Conservation (phyloP, 768 basidiomycete species). For the Cyathus striatus region DNA sequence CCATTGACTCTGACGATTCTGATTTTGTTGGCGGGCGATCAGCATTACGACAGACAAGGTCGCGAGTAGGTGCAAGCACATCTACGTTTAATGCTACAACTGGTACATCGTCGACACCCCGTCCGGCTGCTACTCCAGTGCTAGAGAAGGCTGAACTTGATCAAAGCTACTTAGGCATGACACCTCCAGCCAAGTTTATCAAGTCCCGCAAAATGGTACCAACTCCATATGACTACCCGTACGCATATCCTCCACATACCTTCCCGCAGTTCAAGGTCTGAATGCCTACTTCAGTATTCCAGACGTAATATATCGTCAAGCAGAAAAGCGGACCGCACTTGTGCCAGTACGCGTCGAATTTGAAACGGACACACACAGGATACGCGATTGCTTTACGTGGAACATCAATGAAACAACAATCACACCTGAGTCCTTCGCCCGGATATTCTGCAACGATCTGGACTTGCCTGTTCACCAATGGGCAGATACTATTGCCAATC, state of each 20-base stretch:
- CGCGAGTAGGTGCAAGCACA: constrained; percentile 41
- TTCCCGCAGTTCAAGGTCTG: constrained; percentile 3
- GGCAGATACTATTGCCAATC: constrained; percentile 75
- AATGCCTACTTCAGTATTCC: constrained; percentile 43
- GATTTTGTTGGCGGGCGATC: constrained; percentile 64
- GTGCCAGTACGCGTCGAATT: constrained; percentile 95
- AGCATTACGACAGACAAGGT: constrained; percentile 41
- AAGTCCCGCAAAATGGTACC: constrained; percentile 49
- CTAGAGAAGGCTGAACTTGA: constrained; percentile 63
- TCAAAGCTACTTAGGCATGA: constrained; percentile 85
- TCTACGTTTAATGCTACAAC: constrained; percentile 51
- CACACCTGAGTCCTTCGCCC: constrained; percentile 81
- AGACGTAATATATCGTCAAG: constrained; percentile 61
- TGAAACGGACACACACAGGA: constrained; percentile 85
- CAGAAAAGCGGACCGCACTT: constrained; percentile 45
- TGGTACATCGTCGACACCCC: constrained; percentile 35
- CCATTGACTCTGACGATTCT: constrained; percentile 79
- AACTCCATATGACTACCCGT: constrained; percentile 74
- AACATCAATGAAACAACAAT: constrained; percentile 86
- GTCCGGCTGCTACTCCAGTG: constrained; percentile 24
- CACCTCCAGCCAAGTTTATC: constrained; percentile 79
- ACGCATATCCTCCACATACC: constrained; percentile 25
- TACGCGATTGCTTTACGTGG: constrained; percentile 96
- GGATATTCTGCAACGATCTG: constrained; percentile 83
- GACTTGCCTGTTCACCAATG: constrained; percentile 66